phyloP scores from a whole-genome alignment of 371 early-diverging fungal genomes.

The Coelomomyces lativittatus region DNA sequence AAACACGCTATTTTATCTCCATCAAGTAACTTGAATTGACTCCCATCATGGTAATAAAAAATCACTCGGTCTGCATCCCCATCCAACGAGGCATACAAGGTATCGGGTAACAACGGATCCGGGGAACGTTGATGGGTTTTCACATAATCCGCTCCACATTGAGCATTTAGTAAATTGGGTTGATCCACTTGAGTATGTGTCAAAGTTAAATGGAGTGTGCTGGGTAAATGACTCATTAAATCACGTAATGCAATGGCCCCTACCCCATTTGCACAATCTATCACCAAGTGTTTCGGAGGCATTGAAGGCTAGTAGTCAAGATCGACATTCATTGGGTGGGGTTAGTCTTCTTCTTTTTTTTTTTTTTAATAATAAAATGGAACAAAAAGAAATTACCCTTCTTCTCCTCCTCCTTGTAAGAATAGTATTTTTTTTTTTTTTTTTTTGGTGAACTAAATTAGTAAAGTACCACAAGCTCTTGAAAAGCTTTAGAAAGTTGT shows the following conservation, averaged over 20 bases:
- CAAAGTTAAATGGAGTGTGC: conserved; percentile 41
- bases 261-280: conserved; percentile 93
- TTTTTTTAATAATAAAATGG: too few species aligned
- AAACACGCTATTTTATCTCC: conserved; percentile 95
- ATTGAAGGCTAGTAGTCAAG: too few species aligned
- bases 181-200: conserved; percentile 52
- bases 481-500: conserved; percentile 68
- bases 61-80: conserved; percentile 99
- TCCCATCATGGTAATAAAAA: conserved; percentile 69
- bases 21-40: conserved; percentile 72
- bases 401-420: too few species aligned
- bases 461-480: conserved; percentile 52
- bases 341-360: too few species aligned
- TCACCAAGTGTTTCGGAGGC: too few species aligned
- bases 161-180: conserved; percentile 58
- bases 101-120: conserved; percentile 29
- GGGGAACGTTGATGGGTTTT: conserved; percentile 75
- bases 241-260: conserved; percentile 79
- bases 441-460: too few species aligned
- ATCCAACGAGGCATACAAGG: conserved; percentile 78
- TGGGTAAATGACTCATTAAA: conserved; percentile 45
- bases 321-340: too few species aligned
- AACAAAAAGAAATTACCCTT: too few species aligned
- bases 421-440: too few species aligned
- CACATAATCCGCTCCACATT: conserved; percentile 96